Evolutionary conservation across 2,329 filamentous ascomycete genomes (phyloP).

Genomic region (Apiospora arundinis): DNA sequence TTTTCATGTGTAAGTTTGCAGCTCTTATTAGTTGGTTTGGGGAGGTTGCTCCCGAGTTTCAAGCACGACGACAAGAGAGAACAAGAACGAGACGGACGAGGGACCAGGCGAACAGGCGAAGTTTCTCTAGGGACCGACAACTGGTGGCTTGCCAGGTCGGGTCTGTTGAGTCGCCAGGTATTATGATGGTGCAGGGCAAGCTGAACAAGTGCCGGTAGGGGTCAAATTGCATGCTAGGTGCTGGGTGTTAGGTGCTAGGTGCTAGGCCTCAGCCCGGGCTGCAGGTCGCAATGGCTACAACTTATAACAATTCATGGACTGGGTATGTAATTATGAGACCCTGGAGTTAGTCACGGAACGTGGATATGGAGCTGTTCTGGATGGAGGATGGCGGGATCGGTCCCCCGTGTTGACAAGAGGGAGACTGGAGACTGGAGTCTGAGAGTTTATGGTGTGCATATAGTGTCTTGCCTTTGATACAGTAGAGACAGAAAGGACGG

Average conservation of each 20-base stretch:
- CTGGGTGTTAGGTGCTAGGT: too few species aligned
- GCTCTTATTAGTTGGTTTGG: constrained; percentile 14
- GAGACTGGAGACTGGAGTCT: not conserved
- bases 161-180: constrained; percentile 7
- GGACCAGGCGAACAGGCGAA: constrained; percentile 15
- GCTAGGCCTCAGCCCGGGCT: constrained; percentile 14
- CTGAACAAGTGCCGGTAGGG: constrained; percentile 18
- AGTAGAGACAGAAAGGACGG: not conserved
- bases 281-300: constrained; percentile 3
- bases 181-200: not conserved
- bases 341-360: not conserved
- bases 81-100: not conserved
- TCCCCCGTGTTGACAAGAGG: not conserved
- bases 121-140: constrained; percentile 8
- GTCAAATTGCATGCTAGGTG: constrained; percentile 7
- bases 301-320: not conserved
- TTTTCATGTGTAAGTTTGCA: constrained; percentile 8
- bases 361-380: constrained; percentile 6
- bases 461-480: not conserved
- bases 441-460: constrained; percentile 3
- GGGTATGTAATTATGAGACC: not conserved
- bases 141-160: constrained; percentile 18
- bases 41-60: constrained; percentile 18
- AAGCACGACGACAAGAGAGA: not conserved
- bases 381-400: not conserved